These are phyloP conservation scores for Geotrichum candidum DNA, from an alignment of 1,139 yeast genomes.

Conservation along the genomic window DNA sequence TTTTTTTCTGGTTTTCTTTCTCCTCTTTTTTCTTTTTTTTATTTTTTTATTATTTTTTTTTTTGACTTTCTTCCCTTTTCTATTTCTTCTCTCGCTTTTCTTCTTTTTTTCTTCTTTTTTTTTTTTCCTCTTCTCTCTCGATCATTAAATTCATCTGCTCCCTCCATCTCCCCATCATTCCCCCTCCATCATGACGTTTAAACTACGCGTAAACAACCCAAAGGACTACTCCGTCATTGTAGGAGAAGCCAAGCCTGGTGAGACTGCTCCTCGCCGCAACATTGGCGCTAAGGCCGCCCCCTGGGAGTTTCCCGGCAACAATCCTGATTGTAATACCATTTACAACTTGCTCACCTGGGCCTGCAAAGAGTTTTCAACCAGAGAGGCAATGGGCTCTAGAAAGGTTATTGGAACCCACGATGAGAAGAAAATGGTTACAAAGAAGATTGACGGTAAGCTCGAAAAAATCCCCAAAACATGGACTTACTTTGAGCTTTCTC, in stretches of 20 bases:
- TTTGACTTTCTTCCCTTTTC: neutral
- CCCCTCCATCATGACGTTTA: neutral
- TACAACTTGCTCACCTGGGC: conserved; percentile 66
- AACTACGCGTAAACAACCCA: neutral
- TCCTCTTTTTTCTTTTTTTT: neutral
- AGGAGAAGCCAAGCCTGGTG: conserved; percentile 77
- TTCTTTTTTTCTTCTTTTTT: neutral
- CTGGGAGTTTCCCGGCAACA: conserved; percentile 32
- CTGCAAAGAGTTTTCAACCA: conserved; percentile 50
- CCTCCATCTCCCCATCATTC: neutral
- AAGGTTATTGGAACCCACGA: conserved; percentile 63
- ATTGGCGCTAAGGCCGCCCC: conserved; percentile 51
- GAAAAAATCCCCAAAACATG: conserved; percentile 73
- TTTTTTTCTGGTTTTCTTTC: too few relatives aligned
- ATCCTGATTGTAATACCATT: conserved; percentile 46
- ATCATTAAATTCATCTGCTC: neutral
- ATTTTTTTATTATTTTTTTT: neutral
- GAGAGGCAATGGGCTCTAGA: conserved; percentile 74
- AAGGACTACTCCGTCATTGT: conserved; percentile 47
- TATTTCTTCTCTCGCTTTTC: neutral
- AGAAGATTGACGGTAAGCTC: conserved; percentile 71
- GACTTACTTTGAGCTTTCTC: conserved; percentile 75
- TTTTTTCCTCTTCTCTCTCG: neutral
- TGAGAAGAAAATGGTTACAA: conserved; percentile 70
- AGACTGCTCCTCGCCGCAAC: conserved; percentile 87